Base-by-base conservation (phyloP, 2,329 filamentous ascomycete species). In the Penicillium palitans region DNA sequence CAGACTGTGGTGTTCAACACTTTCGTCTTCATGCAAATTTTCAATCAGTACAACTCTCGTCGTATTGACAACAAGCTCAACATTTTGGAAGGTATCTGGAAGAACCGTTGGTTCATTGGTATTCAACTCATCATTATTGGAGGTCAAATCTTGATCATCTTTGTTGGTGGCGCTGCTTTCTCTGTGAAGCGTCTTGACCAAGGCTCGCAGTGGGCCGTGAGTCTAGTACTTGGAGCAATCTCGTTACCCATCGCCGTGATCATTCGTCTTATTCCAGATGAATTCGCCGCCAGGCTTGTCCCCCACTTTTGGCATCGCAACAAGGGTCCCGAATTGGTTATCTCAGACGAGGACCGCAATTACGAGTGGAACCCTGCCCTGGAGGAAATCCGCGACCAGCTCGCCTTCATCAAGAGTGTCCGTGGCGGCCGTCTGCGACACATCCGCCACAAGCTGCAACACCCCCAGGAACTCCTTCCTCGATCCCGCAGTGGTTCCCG, bases 71-170 rank as follows among this genome's bases (percentile, higher is more conserved):
- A 78, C 58, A 68, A 72, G 25, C 63, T 79, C 57, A 79, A 79
- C 55, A 77, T 79, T 44, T 72, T 79, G 55, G 77, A 79, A 56
- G 77, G 77, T 15, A 65, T 79, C 25, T 66, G 70, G 45, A 70
- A 68, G 50, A 80, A 80, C 56, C 69, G 64, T n/a, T 80, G 77
- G 74, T 80, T 79, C 63, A 80, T 90, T 35, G 80, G 78, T 4
- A 89, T 90, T 40, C 83, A 89, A 67, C 69, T 81, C 25, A 80
- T 89, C 66, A 91, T 90, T 67, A 78, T 90, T 44, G 86, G 81
- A 13, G 88, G 88, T 9, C 89, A 91, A 68, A 80, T 88, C n/a
- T 72, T 89, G 72, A 91, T 91, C 68, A 80, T 91, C 58, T 88
- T 89, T 66, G 81, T 89, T 58, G 89, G 88, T 62, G 87, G 88